phyloP scores from a whole-genome alignment of 164 flowering plant species.

The Santalum album region DNA sequence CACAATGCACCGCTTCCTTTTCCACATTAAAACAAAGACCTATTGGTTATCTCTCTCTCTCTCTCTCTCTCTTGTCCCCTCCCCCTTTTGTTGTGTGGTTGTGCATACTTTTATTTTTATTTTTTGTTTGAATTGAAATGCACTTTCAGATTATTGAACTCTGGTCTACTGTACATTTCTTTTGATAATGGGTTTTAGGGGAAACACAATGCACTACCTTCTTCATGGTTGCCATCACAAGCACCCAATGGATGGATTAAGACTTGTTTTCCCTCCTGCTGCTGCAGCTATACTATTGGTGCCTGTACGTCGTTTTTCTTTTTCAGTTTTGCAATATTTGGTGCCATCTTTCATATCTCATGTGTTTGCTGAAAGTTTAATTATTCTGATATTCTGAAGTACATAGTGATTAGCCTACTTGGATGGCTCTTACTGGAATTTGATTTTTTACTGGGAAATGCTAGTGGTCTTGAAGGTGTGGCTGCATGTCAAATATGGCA shows the following conservation, averaged over 20 bases:
- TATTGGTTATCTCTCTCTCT: background rate
- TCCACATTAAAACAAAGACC: conserved; percentile 4
- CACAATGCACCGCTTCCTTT: conserved; percentile 3
- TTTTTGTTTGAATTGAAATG: background rate
- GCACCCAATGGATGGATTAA: conserved; percentile 92
- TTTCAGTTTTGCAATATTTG: background rate
- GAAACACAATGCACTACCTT: conserved; percentile 87
- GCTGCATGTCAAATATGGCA: no score
- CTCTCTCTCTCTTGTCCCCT: conserved; percentile 4
- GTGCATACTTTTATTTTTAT: background rate
- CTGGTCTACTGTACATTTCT: background rate
- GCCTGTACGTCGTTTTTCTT: conserved; percentile 39
- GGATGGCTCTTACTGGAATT: no score
- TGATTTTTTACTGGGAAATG: no score
- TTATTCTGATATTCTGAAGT: no score
- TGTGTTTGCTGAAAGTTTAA: no score
- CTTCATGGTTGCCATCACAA: conserved; percentile 98
- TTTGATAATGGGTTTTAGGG: conserved; percentile 34
- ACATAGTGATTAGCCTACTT: no score
- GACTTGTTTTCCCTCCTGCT: conserved; percentile 96
- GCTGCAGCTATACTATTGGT: conserved; percentile 65
- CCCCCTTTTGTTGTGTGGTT: no score
- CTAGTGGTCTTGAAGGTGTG: no score
- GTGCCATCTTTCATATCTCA: no score
- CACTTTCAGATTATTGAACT: background rate